phyloP scores from a whole-genome alignment of 2,329 filamentous ascomycete species.

The Atkinsonella hypoxylon region DNA sequence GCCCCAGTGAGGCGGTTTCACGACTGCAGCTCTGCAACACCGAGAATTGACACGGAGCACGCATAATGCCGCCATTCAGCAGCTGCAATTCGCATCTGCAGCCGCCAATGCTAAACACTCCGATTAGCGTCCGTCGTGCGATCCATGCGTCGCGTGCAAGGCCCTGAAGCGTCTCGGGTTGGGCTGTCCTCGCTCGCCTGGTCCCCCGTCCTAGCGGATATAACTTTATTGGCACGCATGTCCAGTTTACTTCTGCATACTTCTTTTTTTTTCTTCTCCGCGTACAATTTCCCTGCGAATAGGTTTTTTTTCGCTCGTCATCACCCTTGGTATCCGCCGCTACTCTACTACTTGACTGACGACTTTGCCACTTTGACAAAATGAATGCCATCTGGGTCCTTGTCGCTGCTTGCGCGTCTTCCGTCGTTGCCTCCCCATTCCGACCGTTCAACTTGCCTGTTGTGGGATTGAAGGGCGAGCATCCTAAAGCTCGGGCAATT shows the following conservation, averaged over 20 bases:
- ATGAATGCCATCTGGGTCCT: constrained; percentile 15
- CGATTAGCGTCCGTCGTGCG: not conserved
- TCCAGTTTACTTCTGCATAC: not conserved
- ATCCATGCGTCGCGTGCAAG: not conserved
- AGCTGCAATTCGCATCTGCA: not conserved
- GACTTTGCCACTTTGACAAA: not conserved
- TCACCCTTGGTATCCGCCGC: not conserved
- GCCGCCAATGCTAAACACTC: not conserved
- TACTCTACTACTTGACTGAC: not conserved
- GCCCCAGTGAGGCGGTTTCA: not conserved
- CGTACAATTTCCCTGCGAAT: not conserved
- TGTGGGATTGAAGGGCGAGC: not conserved
- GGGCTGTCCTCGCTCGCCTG: too few relatives aligned
- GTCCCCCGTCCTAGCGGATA: not conserved
- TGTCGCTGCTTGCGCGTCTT: constrained; percentile 10
- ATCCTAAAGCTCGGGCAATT: not conserved
- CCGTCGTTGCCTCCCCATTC: constrained; percentile 11
- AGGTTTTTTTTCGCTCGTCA: not conserved
- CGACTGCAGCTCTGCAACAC: not conserved
- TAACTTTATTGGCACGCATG: not conserved
- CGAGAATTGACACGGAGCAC: too few relatives aligned
- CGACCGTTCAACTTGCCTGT: constrained; percentile 7
- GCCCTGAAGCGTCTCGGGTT: not conserved
- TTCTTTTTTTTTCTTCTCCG: not conserved
- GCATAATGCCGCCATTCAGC: not conserved